A percentile compares a stretch with the other conserved stretches of the same genome.
Conservation (phyloP, 1,284 basidiomycete genomes). For the Cutaneotrichosporon arboriforme region DNA sequence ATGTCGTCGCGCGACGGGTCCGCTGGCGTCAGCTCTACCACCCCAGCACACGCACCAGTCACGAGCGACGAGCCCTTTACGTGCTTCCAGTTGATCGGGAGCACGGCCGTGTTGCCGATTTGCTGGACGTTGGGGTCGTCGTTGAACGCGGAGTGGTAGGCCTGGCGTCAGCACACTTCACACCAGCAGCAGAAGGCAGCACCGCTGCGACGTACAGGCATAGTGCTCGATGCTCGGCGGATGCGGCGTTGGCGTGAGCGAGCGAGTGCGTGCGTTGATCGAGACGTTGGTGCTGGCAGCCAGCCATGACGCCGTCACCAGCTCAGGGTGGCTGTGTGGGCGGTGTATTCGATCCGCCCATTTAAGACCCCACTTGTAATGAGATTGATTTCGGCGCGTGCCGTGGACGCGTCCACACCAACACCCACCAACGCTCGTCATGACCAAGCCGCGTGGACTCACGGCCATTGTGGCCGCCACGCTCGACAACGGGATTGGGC, state of each 20-base stretch:
- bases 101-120: constrained; percentile 83
- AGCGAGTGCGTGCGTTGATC: not conserved
- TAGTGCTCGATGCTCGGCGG: not conserved
- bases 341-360: constrained; percentile 2
- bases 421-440: not conserved
- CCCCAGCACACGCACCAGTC: not conserved
- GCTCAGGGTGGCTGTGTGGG: not conserved
- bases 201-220: not conserved
- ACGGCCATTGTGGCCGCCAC: constrained; percentile 94
- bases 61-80: constrained; percentile 2
- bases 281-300: no score
- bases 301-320: constrained; percentile 17
- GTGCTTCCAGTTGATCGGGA: constrained; percentile 64
- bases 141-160: constrained; percentile 94
- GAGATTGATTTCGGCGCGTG: not conserved
- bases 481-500: constrained; percentile 79
- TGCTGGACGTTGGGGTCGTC: constrained; percentile 72
- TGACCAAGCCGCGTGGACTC: constrained; percentile 42
- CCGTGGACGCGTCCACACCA: not conserved
- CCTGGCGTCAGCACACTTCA: constrained; percentile 52
- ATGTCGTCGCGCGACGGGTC: constrained; percentile 79
- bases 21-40: constrained; percentile 48
- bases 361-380: not conserved
- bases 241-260: not conserved
- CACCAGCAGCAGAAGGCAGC: not conserved